Conservation (phyloP, 2,329 filamentous ascomycete genomes). For the Ustulina deusta region DNA sequence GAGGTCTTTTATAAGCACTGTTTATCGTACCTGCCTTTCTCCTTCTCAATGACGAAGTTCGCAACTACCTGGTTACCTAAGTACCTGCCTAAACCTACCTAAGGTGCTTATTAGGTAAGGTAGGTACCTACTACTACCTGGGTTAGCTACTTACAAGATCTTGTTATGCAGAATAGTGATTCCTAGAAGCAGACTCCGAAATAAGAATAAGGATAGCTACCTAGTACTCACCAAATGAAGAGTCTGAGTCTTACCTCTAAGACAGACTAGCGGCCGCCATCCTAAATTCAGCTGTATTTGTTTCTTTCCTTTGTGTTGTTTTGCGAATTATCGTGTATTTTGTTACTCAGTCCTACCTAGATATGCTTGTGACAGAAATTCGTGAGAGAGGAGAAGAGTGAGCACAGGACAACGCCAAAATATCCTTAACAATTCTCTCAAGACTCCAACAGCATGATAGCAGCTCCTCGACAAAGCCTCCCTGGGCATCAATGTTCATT, state of each 20-base stretch:
- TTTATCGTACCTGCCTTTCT: background rate
- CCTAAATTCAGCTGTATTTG: background rate
- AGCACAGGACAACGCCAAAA: slow-evolving; percentile 13
- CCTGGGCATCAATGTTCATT: slow-evolving; percentile 23
- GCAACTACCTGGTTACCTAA: background rate
- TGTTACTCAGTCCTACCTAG: background rate
- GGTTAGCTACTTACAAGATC: background rate
- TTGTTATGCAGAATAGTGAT: background rate
- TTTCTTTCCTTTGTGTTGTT: background rate
- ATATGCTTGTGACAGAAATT: slow-evolving; percentile 8
- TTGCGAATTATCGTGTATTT: background rate
- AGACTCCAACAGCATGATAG: slow-evolving; percentile 28
- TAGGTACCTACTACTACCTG: too few species aligned
- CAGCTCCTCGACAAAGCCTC: slow-evolving; percentile 4
- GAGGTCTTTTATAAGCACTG: background rate
- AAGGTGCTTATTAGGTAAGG: too few species aligned
- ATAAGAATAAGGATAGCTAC: background rate
- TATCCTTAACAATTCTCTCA: slow-evolving; percentile 20
- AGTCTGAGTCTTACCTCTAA: background rate
- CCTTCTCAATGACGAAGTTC: background rate
- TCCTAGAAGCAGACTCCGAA: background rate
- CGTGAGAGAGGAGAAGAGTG: background rate
- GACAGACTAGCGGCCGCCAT: background rate
- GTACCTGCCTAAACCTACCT: too few species aligned
- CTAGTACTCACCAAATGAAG: background rate